Evolutionary conservation across 2,329 filamentous ascomycete genomes (phyloP).

Genomic region (Lasiodiplodia hormozganensis): DNA sequence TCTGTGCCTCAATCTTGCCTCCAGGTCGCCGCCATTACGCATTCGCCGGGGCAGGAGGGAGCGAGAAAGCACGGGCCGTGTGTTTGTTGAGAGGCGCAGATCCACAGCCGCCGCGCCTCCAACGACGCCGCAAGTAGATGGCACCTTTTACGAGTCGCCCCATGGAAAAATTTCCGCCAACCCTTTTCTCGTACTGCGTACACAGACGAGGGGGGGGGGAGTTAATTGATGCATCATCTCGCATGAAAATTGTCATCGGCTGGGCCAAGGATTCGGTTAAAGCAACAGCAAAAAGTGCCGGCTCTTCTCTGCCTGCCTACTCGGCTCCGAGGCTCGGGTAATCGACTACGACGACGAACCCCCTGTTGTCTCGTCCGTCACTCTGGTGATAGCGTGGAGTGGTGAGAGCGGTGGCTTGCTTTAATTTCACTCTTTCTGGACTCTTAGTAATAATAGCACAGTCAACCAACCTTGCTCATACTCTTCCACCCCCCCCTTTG

Average conservation of each 20-base stretch:
- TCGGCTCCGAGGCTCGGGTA: constrained; percentile 15
- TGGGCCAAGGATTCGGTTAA: not conserved
- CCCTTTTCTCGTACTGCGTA: no score
- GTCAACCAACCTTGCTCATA: not conserved
- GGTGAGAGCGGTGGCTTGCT: no score
- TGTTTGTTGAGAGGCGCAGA: not conserved
- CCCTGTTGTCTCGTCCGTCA: not conserved
- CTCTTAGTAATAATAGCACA: no score
- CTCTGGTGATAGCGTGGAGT: not conserved
- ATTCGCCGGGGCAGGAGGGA: not conserved
- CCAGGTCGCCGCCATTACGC: not conserved
- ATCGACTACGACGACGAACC: not conserved
- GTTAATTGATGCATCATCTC: not conserved
- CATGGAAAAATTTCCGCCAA: not conserved
- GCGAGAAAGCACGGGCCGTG: not conserved
- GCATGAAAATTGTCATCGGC: constrained; percentile 3
- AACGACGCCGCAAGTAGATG: not conserved
- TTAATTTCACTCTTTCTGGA: no score
- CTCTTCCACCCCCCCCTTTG: no score
- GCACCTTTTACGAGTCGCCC: not conserved
- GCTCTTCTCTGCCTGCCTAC: not conserved
- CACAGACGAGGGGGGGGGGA: not conserved
- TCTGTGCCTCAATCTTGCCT: not conserved
- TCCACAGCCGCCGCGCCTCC: not conserved
- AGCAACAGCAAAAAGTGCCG: not conserved